Percentiles rank a stretch among this genome's conserved stretches.
phyloP scores from a whole-genome alignment of 345 rosid species.

The Sonneratia alba region DNA sequence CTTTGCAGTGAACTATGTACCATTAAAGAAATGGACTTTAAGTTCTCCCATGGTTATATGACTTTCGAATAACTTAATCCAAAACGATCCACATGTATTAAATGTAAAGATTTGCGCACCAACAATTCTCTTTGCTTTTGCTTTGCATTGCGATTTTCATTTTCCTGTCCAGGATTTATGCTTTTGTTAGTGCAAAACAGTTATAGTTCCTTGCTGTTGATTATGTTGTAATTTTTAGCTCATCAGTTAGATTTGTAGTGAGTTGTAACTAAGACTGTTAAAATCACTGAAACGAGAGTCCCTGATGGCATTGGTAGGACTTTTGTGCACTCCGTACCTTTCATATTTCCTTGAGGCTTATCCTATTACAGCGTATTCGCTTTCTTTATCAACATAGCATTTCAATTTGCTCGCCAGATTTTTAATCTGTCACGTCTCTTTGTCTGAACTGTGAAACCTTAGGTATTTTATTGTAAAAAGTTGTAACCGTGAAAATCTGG shows the following conservation, averaged over 20 bases:
- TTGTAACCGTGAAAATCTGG: conserved; percentile 93
- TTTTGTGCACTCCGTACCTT: background rate
- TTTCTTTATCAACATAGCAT: background rate
- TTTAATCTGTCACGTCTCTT: conserved; percentile 15
- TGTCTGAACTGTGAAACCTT: conserved; percentile 19
- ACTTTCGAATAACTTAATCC: background rate
- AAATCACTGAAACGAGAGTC: background rate
- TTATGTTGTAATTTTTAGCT: background rate
- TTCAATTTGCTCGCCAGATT: background rate
- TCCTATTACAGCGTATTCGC: background rate
- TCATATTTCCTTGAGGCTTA: background rate
- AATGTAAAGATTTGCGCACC: background rate
- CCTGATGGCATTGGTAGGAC: background rate
- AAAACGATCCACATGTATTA: background rate
- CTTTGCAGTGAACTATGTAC: background rate
- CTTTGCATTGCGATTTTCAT: background rate
- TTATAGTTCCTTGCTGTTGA: background rate
- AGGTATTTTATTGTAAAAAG: conserved; percentile 99
- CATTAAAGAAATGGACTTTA: background rate
- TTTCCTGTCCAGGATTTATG: background rate
- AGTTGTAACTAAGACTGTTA: background rate
- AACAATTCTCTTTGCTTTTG: background rate
- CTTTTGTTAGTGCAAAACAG: background rate
- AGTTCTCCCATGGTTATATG: background rate
- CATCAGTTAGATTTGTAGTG: background rate